Percentiles rank a stretch among this genome's conserved stretches.
phyloP scores from a whole-genome alignment of 495 filamentous ascomycete species.

The Penicillium crystallinum region DNA sequence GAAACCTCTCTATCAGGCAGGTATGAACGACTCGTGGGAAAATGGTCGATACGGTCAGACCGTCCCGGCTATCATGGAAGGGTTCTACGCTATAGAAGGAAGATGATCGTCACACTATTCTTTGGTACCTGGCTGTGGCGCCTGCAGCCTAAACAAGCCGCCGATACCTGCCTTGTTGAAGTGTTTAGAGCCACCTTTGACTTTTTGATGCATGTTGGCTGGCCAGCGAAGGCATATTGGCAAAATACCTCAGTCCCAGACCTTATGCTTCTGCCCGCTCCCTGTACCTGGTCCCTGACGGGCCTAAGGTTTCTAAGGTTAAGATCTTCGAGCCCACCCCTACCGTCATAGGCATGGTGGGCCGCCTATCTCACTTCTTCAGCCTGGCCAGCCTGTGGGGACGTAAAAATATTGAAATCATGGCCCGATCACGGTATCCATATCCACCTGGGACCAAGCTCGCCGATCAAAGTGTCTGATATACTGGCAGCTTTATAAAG shows the following conservation, averaged over 20 bases:
- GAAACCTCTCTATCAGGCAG: conserved; percentile 3
- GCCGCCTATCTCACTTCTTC: not conserved
- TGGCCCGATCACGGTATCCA: conserved; percentile 16
- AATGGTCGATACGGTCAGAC: conserved; percentile 12
- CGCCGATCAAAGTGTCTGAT: not conserved
- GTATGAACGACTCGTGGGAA: not conserved
- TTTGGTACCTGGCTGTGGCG: conserved; percentile 4
- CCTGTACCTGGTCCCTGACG: conserved; percentile 5
- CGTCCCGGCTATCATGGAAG: conserved; percentile 7
- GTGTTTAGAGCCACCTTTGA: conserved; percentile 1
- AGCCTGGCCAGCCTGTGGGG: not conserved
- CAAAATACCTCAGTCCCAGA: conserved; percentile 10
- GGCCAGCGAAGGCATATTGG: not conserved
- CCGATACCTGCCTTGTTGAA: conserved; percentile 15
- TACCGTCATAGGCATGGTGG: not conserved
- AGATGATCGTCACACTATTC: conserved; percentile 17
- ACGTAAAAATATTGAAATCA: conserved; percentile 11
- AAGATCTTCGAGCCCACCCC: conserved; percentile 15
- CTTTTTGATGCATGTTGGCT: not conserved
- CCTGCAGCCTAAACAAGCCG: conserved; percentile 8
- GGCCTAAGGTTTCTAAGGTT: not conserved
- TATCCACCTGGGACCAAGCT: not conserved
- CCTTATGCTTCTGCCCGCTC: not conserved
- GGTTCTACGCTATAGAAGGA: conserved; percentile 9
- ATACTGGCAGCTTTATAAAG: conserved; percentile 12